Base-by-base conservation (phyloP, 2,329 filamentous ascomycete species). In the Pseudopithomyces maydicus region DNA sequence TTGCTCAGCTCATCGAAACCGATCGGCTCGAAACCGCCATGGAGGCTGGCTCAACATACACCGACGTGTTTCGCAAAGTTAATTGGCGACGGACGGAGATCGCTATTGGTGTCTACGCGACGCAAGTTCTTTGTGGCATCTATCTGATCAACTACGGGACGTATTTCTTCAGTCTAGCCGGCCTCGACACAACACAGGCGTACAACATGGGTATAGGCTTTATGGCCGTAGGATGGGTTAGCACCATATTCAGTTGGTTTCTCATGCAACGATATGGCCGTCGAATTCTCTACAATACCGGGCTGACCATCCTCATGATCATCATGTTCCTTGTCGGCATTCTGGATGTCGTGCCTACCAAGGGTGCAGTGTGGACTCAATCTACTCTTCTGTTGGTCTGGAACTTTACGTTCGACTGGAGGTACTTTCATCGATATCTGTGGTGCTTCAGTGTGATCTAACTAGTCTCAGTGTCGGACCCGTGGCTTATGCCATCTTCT, bases 1-100 rank as follows among this genome's bases (percentile, higher is more conserved):
- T 96, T 54, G 87, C 89, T 64, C 93, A 95, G 89, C 95, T 96
- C 88, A 85, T 91, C 1, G 90, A 93, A 70, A 96, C 91, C 1
- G 92, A 90, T 1, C 88, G 87, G 0, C 79, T 95, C 6, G 91
- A 96, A 72, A 72, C 73, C 54, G 74, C 79, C 50, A 73, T 78
- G 66, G 77, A 73, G 53, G 79, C 80, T 11, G 90, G 91, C 41
- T 84, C 89, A 10, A 87, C 83, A 44, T 96, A 94, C 74, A 76
- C 83, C 64, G 91, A 96, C 73, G 95, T 91, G 76, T 95, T 96
- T 82, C 87, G 83, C 73, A 90, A 90, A 11, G 83, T 85, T 19
- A 88, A 95, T 69, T 81, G 88, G 55, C 88, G 91, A 52, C 85
- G 91, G 14, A 95, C 91, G 2, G 91, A 90, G 69, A 85, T 88